Evolutionary conservation across 176 grass and related monocot genomes (phyloP), one percentile per base, ranked within the genome.

Genomic region (Tuctoria greenei): DNA sequence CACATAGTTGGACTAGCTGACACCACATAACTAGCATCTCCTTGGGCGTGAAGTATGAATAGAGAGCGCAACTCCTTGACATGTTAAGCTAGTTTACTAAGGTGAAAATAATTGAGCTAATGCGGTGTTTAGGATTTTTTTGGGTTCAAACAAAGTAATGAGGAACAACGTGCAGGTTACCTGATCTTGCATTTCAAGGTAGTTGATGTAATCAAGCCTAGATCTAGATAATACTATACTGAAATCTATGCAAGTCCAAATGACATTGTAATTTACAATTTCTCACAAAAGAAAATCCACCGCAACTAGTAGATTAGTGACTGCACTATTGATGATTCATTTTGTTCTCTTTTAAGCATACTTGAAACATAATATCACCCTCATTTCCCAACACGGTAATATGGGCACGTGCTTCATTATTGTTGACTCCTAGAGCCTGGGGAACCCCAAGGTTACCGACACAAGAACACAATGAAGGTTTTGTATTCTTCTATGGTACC

Each of bases 321-420:
- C 25, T 47, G 39, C 52, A 5, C 24, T 74, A 74, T 36, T 68
- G 12, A 10, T 34, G 56, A 62, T n/a, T 42, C 61, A 20, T 2
- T 56, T 18, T 23, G 37, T 24, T 73, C 36, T 54, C 16, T 64
- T 72, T 64, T 35, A 74, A 59, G 17, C 36, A 74, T 24, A 65
- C 11, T 56, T 73, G 60, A 24, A 73, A 51, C 7, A 54, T 38
- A 46, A 47, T 46, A 52, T 10, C 5, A 50, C 1, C 72, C 27
- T 7, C 57, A 26, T 38, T 46, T 83, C 24, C 56, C 31, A 66
- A 72, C 59, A 8, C 36, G 72, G 71, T 38, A 69, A 78, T 23
- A 14, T 4, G 1, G n/a, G n/a, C n/a, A n/a, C 0, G 6, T 52
- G 49, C 18, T 18, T 66, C 23, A 66, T 8, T 42, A 34, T 1